Base-by-base conservation (phyloP, 2,329 filamentous ascomycete species). In the Phaeophleospora eucalypticola region DNA sequence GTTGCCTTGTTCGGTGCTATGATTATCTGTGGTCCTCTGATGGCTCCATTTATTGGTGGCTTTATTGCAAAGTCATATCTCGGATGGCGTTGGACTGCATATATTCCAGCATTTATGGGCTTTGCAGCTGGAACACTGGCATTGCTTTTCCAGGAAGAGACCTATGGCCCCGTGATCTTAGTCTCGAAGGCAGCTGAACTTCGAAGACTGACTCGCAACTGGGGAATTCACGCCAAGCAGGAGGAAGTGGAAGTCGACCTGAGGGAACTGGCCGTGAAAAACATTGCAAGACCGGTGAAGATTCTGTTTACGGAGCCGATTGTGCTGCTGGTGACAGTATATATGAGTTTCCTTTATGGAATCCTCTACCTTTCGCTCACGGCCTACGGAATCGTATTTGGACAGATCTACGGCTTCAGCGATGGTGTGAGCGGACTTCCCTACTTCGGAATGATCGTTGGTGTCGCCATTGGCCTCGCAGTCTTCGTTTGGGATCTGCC, bases 351-450 rank as follows among this genome's bases (percentile, higher is more conserved):
- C 41, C 50, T 65, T 68, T 65, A 64, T 39, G 60, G 64, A 10
- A 38, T 59, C 9, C 39, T 59, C 1, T 95, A 93, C 62, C 82
- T 91, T 20, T 91, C 91, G 72, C 75, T 95, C 45, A 90, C 87
- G 0, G 86, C 88, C 1, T 94, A 93, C 58, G 83, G 86, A 0
- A 79, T 93, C 35, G 85, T 94, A 41, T 94, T 93, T 69, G 73
- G 83, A 50, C 65, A 68, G 2, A 76, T 89, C 4, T 84, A 95
- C 65, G 76, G 78, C 55, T 84, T 91, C 71, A 79, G 70, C 27
- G 62, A 76, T 1, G 89, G 89, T 45, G 68, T 87, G 16, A 77
- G 81, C 4, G 89, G 89, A 9, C 75, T 95, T 6, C 82, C 88
- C 7, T 95, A 89, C 65, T 87, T 95, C 59, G 89, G 89, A 44